These are phyloP conservation scores for Apiospora aurea DNA, from an alignment of 2,329 filamentous ascomycete genomes.

Conservation along the genomic window DNA sequence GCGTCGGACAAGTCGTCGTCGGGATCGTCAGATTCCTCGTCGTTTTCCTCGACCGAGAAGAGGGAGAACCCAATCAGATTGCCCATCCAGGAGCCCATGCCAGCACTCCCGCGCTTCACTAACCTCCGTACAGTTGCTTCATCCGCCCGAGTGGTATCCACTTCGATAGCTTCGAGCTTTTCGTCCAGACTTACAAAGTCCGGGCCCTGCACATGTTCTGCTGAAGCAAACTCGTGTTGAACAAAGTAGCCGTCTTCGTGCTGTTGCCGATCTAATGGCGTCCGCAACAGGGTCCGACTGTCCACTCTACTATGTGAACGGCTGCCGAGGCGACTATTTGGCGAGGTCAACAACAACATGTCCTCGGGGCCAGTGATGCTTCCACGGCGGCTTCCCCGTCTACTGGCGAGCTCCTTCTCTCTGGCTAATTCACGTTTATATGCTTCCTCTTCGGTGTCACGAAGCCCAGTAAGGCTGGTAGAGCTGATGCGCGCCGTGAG, in stretches of 20 bases:
- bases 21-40: slow-evolving; percentile 55
- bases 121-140: slow-evolving; percentile 65
- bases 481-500: slow-evolving; percentile 70
- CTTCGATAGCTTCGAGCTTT: slow-evolving; percentile 61
- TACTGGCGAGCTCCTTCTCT: slow-evolving; percentile 57
- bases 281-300: slow-evolving; percentile 50
- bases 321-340: slow-evolving; percentile 57
- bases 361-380: slow-evolving; percentile 51
- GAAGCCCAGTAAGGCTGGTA: slow-evolving; percentile 63
- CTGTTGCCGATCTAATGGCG: slow-evolving; percentile 50
- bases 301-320: slow-evolving; percentile 52
- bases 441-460: slow-evolving; percentile 59
- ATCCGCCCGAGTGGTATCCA: slow-evolving; percentile 60
- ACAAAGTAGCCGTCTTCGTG: slow-evolving; percentile 51
- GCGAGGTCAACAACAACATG: slow-evolving; percentile 45
- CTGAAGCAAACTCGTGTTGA: slow-evolving; percentile 36
- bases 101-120: slow-evolving; percentile 59
- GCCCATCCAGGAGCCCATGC: slow-evolving; percentile 65
- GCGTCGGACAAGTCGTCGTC: slow-evolving; percentile 46
- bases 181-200: slow-evolving; percentile 71
- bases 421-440: slow-evolving; percentile 59
- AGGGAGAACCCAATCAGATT: slow-evolving; percentile 66
- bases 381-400: slow-evolving; percentile 54
- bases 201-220: slow-evolving; percentile 56
- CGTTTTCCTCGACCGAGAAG: slow-evolving; percentile 68